A percentile compares a stretch with the other conserved stretches of the same genome.
Evolutionary conservation across 768 basidiomycete species (phyloP).

Genomic region (Trametes cinnabarina): DNA sequence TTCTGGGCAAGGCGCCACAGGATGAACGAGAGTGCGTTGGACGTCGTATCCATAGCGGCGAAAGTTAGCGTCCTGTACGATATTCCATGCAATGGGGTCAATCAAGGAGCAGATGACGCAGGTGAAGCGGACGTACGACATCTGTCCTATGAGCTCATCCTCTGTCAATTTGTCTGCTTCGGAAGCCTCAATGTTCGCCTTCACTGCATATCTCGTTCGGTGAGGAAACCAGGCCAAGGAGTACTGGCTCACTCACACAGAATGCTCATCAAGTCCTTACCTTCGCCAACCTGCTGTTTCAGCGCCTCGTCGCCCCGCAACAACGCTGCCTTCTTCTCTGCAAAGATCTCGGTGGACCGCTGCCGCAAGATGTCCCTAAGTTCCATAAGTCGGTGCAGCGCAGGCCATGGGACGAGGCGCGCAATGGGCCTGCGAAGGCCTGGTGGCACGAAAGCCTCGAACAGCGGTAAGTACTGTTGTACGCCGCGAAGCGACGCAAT

Average conservation of each 20-base stretch:
- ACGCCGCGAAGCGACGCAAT: slow-evolving; percentile 36
- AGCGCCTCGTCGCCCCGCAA: slow-evolving; percentile 17
- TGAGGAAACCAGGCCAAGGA: not conserved
- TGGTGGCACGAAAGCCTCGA: slow-evolving; percentile 34
- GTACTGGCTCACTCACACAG: slow-evolving; percentile 14
- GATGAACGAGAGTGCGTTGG: slow-evolving; percentile 20
- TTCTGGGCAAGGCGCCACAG: slow-evolving; percentile 26
- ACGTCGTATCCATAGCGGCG: slow-evolving; percentile 28
- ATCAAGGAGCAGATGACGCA: too few relatives aligned
- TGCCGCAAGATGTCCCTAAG: slow-evolving; percentile 12
- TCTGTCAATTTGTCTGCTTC: slow-evolving; percentile 24
- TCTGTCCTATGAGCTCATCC: slow-evolving; percentile 28
- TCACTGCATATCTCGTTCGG: slow-evolving; percentile 12
- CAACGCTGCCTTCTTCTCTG: slow-evolving; percentile 20
- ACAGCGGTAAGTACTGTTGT: slow-evolving; percentile 41
- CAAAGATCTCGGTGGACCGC: slow-evolving; percentile 14
- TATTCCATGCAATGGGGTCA: too few relatives aligned
- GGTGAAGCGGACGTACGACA: slow-evolving; percentile 21
- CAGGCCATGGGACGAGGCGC: slow-evolving; percentile 7
- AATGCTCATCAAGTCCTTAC: slow-evolving; percentile 29
- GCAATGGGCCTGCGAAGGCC: slow-evolving; percentile 33
- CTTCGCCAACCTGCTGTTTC: slow-evolving; percentile 12
- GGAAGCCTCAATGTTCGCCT: slow-evolving; percentile 19
- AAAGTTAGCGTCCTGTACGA: slow-evolving; percentile 12
- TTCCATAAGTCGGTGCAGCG: slow-evolving; percentile 9